Evolutionary conservation across 2,329 filamentous ascomycete species (phyloP), one percentile per base, ranked within the genome.

Genomic region (Trichoderma koningiopsis): DNA sequence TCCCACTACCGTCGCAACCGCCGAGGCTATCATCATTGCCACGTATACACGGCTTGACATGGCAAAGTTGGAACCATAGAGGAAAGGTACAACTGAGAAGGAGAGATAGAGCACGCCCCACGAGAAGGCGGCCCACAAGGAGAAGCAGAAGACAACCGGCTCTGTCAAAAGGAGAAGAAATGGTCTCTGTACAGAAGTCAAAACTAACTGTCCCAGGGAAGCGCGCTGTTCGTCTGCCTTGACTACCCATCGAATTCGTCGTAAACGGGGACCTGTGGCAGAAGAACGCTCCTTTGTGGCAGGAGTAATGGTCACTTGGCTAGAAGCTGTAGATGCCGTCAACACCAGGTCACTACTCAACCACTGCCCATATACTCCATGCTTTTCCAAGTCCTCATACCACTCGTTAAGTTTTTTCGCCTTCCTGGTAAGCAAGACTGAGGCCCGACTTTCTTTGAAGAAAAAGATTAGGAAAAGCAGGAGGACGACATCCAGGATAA

Each of bases 21-120:
- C 79, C 5, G 88, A 84, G 2, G 90, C 92, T 35, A 91, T 81
- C 68, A 88, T 88, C 82, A 96, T 90, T 27, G 92, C 87, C 0
- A 87, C 82, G 74, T 97, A 97, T 5, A 95, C 86, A 8, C 89
- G 87, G 62, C 92, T 92, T 0, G 87, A 85, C 43, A 89, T 81
- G 70, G 84, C 86, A 81, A 96, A 95, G 72, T 82, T 81, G 5
- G 83, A 85, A 27, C 82, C 76, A 79, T 96, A 96, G 29, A 97
- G 89, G 4, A 96, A 85, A 0, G 94, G 92, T 5, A 97, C 88
- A 1, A 92, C 91, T 16, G 88, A 88, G 73, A 97, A 95, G 14
- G 91, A 93, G 22, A 97, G 83, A 78, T 97, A 97, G 0, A 97
- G 86, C 0, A 97, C 87, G 0, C 91, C 93, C 94, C 94, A 97